These are phyloP conservation scores for Neurospora crassa DNA, from an alignment of 2,329 filamentous ascomycete species.

Conservation along the genomic window DNA sequence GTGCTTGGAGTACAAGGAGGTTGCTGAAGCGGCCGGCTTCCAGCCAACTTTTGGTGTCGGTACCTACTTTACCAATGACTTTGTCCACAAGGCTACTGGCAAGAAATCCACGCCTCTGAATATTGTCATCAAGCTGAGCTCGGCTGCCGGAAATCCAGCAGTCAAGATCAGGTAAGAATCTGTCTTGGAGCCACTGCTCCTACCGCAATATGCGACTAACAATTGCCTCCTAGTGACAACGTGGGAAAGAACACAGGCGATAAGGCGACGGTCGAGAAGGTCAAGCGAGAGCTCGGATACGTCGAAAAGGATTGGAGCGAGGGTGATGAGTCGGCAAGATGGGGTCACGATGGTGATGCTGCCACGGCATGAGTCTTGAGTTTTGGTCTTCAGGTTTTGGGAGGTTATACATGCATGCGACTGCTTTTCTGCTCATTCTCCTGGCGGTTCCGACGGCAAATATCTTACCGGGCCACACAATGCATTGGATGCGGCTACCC, in stretches of 20 bases:
- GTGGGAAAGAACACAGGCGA: constrained; percentile 92
- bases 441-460: background rate
- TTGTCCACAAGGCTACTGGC: constrained; percentile 58
- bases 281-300: constrained; percentile 82
- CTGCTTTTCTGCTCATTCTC: background rate
- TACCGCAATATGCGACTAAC: background rate
- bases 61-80: constrained; percentile 95
- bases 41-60: constrained; percentile 86
- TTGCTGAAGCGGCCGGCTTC: constrained; percentile 73
- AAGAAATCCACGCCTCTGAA: constrained; percentile 87
- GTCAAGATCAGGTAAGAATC: constrained; percentile 67
- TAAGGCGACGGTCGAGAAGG: constrained; percentile 63
- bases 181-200: background rate
- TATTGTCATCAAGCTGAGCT: constrained; percentile 95
- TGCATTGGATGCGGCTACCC: background rate
- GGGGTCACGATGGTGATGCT: constrained; percentile 48
- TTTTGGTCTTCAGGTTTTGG: background rate
- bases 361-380: constrained; percentile 13
- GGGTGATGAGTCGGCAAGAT: constrained; percentile 75
- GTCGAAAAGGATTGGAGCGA: constrained; percentile 74
- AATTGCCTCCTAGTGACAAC: constrained; percentile 50
- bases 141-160: constrained; percentile 68
- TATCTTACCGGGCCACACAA: background rate
- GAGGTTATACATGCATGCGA: background rate
- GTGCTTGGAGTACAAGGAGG: constrained; percentile 80